Evolutionary conservation across 202 grass and related monocot species (phyloP).

Genomic region (Thinopyrum obtusiflorum): DNA sequence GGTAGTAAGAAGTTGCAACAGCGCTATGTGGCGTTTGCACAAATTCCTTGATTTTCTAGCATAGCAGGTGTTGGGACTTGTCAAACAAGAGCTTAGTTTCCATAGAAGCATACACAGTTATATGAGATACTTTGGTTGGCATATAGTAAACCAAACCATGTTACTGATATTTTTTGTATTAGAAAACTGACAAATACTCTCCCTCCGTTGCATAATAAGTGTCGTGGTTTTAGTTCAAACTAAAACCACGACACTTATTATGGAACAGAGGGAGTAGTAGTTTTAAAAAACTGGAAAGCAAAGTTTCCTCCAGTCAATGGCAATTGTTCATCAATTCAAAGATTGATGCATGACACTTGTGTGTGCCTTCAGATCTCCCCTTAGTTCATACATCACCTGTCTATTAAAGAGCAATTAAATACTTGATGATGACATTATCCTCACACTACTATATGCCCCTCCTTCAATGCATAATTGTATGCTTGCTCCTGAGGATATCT

Average conservation of each 20-base stretch:
- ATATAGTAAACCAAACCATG: background rate
- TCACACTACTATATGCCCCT: background rate
- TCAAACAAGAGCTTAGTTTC: background rate
- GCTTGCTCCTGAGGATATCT: slow-evolving; percentile 4
- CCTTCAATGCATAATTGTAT: background rate
- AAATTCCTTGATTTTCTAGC: slow-evolving; percentile 12
- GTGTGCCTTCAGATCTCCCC: background rate
- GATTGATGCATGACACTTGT: background rate
- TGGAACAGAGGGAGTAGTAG: too few relatives aligned
- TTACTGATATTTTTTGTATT: background rate
- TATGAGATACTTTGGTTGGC: background rate
- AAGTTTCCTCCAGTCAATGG: background rate
- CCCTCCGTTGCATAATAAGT: too few relatives aligned
- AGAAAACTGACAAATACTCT: background rate
- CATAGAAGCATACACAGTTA: background rate
- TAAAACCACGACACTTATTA: too few relatives aligned
- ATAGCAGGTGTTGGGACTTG: background rate
- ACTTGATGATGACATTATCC: slow-evolving; percentile 21
- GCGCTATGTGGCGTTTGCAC: background rate
- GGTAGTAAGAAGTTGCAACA: background rate
- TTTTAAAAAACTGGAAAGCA: background rate
- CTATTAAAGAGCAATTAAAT: slow-evolving; percentile 20
- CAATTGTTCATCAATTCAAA: background rate
- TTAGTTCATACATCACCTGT: slow-evolving; percentile 16
- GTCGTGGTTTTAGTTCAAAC: too few relatives aligned